Evolutionary conservation across 2,329 filamentous ascomycete genomes (phyloP).

Genomic region (Stylonectria norvegica): DNA sequence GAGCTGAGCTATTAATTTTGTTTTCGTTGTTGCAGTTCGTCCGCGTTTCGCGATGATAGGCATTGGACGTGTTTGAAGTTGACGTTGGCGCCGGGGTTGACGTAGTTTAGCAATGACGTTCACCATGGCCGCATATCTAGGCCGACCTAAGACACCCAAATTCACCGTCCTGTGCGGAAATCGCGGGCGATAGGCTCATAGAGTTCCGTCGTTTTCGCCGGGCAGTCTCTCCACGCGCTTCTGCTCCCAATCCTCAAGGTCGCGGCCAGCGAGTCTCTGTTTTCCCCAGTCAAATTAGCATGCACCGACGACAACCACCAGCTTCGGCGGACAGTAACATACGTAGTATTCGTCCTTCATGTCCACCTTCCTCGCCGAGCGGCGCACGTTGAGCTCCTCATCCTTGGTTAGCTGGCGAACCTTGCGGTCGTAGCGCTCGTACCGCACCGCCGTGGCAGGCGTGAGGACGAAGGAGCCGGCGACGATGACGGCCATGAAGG

Average conservation of each 20-base stretch:
- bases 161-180: too few species aligned
- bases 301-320: background rate
- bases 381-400: conserved; percentile 79
- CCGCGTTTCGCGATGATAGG: too few species aligned
- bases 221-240: conserved; percentile 86
- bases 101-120: background rate
- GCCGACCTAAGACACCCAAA: too few species aligned
- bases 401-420: conserved; percentile 81
- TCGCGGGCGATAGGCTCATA: too few species aligned
- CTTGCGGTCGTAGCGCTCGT: conserved; percentile 88
- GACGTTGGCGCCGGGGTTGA: background rate
- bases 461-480: conserved; percentile 92
- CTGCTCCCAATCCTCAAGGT: conserved; percentile 95
- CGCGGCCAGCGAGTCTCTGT: conserved; percentile 63
- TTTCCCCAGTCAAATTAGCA: background rate
- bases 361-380: conserved; percentile 66
- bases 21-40: too few species aligned
- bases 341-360: conserved; percentile 87
- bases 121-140: too few species aligned
- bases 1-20: too few species aligned
- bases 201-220: conserved; percentile 82
- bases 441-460: conserved; percentile 87
- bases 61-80: too few species aligned
- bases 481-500: conserved; percentile 86
- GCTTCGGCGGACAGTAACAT: conserved; percentile 35